Conservation (phyloP, 768 basidiomycete species). For the Collybiopsis luxurians region DNA sequence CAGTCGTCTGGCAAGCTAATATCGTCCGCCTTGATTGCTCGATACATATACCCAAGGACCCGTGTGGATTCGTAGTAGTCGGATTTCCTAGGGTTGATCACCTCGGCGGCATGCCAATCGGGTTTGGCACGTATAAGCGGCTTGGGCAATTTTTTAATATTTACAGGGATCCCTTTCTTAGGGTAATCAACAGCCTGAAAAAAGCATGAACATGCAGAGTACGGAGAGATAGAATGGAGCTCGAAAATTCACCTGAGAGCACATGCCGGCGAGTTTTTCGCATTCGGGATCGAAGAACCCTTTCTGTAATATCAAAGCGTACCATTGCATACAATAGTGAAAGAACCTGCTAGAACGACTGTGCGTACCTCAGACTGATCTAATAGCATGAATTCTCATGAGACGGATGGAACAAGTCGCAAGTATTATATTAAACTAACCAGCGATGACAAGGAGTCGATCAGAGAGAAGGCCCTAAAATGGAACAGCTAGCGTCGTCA, state of each 20-base stretch:
- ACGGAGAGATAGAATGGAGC: background rate
- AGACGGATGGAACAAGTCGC: too few relatives aligned
- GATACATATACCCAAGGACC: slow-evolving; percentile 72
- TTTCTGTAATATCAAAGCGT: slow-evolving; percentile 31
- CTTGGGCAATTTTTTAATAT: slow-evolving; percentile 50
- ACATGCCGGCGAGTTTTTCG: slow-evolving; percentile 55
- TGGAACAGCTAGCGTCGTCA: background rate
- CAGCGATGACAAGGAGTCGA: slow-evolving; percentile 68
- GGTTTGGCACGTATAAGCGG: slow-evolving; percentile 66
- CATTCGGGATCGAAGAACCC: slow-evolving; percentile 64
- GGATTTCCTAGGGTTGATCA: slow-evolving; percentile 46
- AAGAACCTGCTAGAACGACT: background rate
- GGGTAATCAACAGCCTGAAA: slow-evolving; percentile 76
- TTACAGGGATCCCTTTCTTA: slow-evolving; percentile 69
- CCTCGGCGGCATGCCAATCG: slow-evolving; percentile 73
- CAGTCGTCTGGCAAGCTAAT: slow-evolving; percentile 14
- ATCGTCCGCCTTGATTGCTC: slow-evolving; percentile 46
- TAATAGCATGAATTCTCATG: slow-evolving; percentile 19
- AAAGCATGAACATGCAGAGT: background rate
- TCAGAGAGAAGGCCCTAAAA: slow-evolving; percentile 66
- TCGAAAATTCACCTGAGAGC: slow-evolving; percentile 39
- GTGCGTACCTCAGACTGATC: slow-evolving; percentile 68
- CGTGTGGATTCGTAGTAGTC: slow-evolving; percentile 73
- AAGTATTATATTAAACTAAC: slow-evolving; percentile 30
- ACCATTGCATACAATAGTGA: background rate